Evolutionary conservation across 2,329 filamentous ascomycete species (phyloP), one percentile per base, ranked within the genome.

Genomic region (Microascus cirrosus): DNA sequence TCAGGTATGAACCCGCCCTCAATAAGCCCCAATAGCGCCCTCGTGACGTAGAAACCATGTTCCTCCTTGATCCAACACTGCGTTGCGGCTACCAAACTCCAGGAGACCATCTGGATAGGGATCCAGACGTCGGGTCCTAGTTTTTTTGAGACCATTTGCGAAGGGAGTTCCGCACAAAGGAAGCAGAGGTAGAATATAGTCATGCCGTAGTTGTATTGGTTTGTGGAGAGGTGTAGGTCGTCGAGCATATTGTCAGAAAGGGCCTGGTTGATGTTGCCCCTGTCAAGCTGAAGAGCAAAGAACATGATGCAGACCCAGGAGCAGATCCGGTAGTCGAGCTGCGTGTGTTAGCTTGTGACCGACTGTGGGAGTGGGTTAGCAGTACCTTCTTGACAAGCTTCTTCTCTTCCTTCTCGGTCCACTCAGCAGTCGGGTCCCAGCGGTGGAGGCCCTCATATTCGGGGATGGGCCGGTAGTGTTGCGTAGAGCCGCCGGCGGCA

Each of bases 41-140:
- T n/a, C n/a, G n/a, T n/a, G n/a, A n/a, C n/a, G n/a, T n/a, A n/a
- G n/a, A n/a, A n/a, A n/a, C n/a, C n/a, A n/a, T n/a, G n/a, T n/a
- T n/a, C n/a, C n/a, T n/a, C n/a, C n/a, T n/a, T n/a, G n/a, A n/a
- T n/a, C n/a, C n/a, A n/a, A n/a, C n/a, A n/a, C n/a, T n/a, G n/a
- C n/a, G n/a, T n/a, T n/a, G n/a, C 68, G 0, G 80, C 76, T 8
- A 83, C 75, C 6, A 82, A 62, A 62, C 76, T 80, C 80, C 79
- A 83, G 3, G 76, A 71, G 4, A 77, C 68, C 72, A 85, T 81
- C 63, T 82, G 80, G 55, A 78, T 69, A 0, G 82, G 82, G 53
- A 84, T 83, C 80, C 80, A 84, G 25, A 77, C 74, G 61, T 84
- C 81, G 0, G 79, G 79, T 0, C 78, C 82, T 56, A 81, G 65